Evolutionary conservation across 345 rosid species (phyloP).

Genomic region (Firmiana major): DNA sequence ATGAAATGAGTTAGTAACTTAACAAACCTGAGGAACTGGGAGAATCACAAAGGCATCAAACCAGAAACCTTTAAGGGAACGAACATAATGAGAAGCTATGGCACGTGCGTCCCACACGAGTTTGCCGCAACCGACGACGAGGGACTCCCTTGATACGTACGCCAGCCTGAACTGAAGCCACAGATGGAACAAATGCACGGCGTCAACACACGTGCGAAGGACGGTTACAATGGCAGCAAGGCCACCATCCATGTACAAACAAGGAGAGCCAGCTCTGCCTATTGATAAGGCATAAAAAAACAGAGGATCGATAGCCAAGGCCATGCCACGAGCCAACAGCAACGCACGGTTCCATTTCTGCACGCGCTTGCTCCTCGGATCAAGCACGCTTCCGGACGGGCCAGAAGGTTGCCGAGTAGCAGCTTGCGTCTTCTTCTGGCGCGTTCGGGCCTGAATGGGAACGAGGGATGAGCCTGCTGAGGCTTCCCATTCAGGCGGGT

Average conservation of each 20-base stretch:
- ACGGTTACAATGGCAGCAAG: slow-evolving; percentile 39
- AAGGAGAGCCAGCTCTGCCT: slow-evolving; percentile 38
- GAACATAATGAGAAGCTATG: slow-evolving; percentile 42
- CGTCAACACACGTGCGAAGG: slow-evolving; percentile 45
- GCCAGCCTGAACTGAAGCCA: slow-evolving; percentile 67
- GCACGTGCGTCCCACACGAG: slow-evolving; percentile 71
- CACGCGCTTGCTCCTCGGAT: slow-evolving; percentile 58
- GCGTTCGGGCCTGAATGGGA: slow-evolving; percentile 53
- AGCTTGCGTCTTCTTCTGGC: slow-evolving; percentile 5
- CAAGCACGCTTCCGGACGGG: slow-evolving; percentile 38
- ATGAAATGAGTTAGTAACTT: neutral
- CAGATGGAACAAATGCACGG: slow-evolving; percentile 40
- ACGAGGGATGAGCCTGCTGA: slow-evolving; percentile 88
- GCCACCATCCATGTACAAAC: slow-evolving; percentile 46
- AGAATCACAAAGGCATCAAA: slow-evolving; percentile 56
- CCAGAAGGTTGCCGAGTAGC: slow-evolving; percentile 25
- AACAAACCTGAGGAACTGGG: slow-evolving; percentile 56
- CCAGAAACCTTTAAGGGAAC: slow-evolving; percentile 53
- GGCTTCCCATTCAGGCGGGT: slow-evolving; percentile 94
- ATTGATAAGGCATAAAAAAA: slow-evolving; percentile 50
- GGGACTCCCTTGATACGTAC: slow-evolving; percentile 55
- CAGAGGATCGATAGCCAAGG: slow-evolving; percentile 55
- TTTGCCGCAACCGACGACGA: slow-evolving; percentile 59
- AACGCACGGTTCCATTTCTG: slow-evolving; percentile 44
- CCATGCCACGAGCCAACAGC: slow-evolving; percentile 48